phyloP scores from a whole-genome alignment of 495 filamentous ascomycete species.

The Talaromyces ruber region DNA sequence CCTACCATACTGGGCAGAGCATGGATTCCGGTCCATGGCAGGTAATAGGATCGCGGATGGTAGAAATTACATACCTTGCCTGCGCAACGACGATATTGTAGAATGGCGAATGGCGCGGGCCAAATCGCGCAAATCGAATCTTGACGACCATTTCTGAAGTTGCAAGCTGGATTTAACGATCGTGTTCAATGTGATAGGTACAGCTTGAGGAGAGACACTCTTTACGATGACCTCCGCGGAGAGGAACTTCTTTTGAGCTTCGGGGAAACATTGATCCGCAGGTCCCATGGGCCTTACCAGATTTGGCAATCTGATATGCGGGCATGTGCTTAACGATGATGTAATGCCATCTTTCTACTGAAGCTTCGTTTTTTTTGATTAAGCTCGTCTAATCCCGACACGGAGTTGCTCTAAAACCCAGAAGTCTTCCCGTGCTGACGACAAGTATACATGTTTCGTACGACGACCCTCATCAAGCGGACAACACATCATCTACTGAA shows the following conservation, averaged over 20 bases:
- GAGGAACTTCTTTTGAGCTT: not conserved
- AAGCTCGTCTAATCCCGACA: too few relatives aligned
- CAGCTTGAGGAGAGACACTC: not conserved
- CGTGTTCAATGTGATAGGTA: not conserved
- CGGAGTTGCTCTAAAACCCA: too few relatives aligned
- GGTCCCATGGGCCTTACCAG: not conserved
- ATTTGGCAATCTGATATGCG: not conserved
- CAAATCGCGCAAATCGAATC: conserved; percentile 90
- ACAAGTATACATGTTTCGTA: conserved; percentile 11
- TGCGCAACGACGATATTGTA: conserved; percentile 98
- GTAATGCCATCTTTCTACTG: not conserved
- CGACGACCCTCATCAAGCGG: not conserved
- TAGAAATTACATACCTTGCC: conserved; percentile 59
- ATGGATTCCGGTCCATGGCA: not conserved
- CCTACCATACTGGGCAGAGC: too few relatives aligned
- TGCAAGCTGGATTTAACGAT: not conserved
- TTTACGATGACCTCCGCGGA: not conserved
- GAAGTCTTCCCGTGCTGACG: not conserved
- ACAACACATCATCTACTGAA: not conserved
- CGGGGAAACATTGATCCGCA: not conserved
- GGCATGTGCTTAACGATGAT: conserved; percentile 1
- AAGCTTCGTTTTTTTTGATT: not conserved
- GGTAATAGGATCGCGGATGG: not conserved
- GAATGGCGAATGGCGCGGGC: conserved; percentile 72
- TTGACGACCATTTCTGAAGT: conserved; percentile 72